Conservation (phyloP, 2,329 filamentous ascomycete genomes). For the Fusarium austroafricanum region DNA sequence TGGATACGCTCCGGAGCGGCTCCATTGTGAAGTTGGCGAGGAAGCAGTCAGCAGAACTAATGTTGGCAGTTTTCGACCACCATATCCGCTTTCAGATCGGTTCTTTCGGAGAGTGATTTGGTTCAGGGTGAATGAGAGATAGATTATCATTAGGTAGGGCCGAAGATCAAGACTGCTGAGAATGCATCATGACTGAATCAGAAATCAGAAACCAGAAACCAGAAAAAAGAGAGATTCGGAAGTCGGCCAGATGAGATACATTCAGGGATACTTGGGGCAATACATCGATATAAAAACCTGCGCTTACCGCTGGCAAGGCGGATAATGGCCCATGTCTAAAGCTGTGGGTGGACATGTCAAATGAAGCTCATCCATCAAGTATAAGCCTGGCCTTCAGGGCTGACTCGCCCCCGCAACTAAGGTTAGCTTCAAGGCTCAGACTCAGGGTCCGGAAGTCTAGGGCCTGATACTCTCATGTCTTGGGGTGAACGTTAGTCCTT, state of each 20-base stretch:
- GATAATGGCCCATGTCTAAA: slow-evolving; percentile 8
- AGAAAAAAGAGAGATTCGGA: background rate
- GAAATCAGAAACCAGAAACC: slow-evolving; percentile 15
- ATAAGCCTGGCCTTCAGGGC: slow-evolving; percentile 26
- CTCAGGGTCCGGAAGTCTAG: slow-evolving; percentile 20
- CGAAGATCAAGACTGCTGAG: slow-evolving; percentile 1
- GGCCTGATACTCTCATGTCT: slow-evolving; percentile 6
- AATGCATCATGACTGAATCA: slow-evolving; percentile 22
- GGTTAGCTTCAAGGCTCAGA: slow-evolving; percentile 11
- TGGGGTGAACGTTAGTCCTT: slow-evolving; percentile 26
- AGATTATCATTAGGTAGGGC: background rate
- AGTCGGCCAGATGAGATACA: background rate
- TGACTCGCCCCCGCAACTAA: slow-evolving; percentile 29
- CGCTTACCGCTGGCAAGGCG: slow-evolving; percentile 25
- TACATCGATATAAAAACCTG: slow-evolving; percentile 12
- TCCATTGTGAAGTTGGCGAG: slow-evolving; percentile 38
- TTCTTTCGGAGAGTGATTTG: background rate
- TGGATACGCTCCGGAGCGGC: slow-evolving; percentile 28
- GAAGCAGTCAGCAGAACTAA: slow-evolving; percentile 23
- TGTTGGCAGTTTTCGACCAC: slow-evolving; percentile 21
- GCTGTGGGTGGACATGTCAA: slow-evolving; percentile 11
- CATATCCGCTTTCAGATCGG: slow-evolving; percentile 15
- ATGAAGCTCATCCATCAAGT: slow-evolving; percentile 6
- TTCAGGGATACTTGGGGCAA: slow-evolving; percentile 18
- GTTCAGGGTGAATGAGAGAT: background rate